Conservation (phyloP, 2,329 filamentous ascomycete species). For the Fusarium nisikadoi region DNA sequence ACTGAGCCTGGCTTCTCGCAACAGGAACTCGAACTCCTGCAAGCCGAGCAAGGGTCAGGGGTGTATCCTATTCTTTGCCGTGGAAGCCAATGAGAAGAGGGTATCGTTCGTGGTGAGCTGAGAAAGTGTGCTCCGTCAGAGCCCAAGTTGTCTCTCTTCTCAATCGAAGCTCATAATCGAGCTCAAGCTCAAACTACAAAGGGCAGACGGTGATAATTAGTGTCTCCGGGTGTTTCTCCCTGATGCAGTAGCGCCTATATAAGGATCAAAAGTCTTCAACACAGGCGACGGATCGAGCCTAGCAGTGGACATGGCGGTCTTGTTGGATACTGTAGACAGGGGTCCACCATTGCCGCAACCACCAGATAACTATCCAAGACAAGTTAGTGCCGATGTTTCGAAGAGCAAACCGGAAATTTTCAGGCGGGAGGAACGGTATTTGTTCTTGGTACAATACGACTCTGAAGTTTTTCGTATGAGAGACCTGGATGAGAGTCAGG, state of each 20-base stretch:
- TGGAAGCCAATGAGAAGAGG: conserved; percentile 15
- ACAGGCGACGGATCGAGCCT: conserved; percentile 36
- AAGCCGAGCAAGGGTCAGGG: conserved; percentile 20
- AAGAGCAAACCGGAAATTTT: neutral
- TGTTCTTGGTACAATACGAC: neutral
- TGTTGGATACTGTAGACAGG: neutral
- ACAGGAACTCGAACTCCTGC: conserved; percentile 28
- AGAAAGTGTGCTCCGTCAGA: neutral
- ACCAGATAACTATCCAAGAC: conserved; percentile 18
- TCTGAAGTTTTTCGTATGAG: neutral
- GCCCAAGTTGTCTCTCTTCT: neutral
- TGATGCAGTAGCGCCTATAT: conserved; percentile 14
- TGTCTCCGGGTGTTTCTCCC: neutral
- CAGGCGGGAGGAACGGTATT: neutral
- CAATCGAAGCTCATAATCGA: neutral
- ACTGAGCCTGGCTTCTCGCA: neutral
- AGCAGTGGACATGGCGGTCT: conserved; percentile 20
- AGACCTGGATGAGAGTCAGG: neutral
- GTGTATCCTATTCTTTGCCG: neutral
- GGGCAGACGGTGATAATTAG: neutral
- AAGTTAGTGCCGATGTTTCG: conserved; percentile 2
- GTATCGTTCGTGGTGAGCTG: neutral
- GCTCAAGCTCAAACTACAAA: neutral
- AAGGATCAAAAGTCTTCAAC: conserved; percentile 11
- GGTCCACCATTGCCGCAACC: conserved; percentile 26